Base-by-base conservation (phyloP, 1,284 basidiomycete species). In the Fomitopsis schrenkii region DNA sequence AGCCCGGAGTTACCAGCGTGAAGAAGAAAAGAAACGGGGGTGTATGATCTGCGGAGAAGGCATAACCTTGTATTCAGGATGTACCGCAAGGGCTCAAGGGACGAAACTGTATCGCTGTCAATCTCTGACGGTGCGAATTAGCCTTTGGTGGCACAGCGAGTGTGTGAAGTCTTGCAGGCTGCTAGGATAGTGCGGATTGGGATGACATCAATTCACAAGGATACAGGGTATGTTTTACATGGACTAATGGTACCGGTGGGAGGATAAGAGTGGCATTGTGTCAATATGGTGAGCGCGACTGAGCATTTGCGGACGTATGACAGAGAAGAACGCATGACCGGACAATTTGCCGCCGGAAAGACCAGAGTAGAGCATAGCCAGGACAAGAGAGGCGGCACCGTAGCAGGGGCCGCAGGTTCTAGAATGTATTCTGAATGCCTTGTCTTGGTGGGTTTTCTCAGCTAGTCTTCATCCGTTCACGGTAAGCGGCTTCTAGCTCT, bases 401-500 rank as follows among this genome's bases (percentile, higher is more conserved):
- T 17, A 40, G 22, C 38, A 19, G 56, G 42, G 2, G 28, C 30
- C 30, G 30, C 38, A 38, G 28, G 19, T 58, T 58, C 45, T 6
- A 38, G 40, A 36, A 22, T 14, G 42, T n/a, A 8, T 14, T 38
- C 22, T n/a, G 26, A 42, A 7, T 5, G 30, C 6, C 19, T 30
- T n/a, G 28, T n/a, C n/a, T n/a, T 57, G 42, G 50, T 15, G 28
- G 14, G 12, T 14, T 35, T 63, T 26, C 35, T 53, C 56, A 70
- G 45, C 59, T 67, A 54, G 65, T 66, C 52, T 70, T 71, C 64
- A 91, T 80, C 52, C 87, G 80, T 58, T 79, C 79, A 59, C 76
- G 75, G 73, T 90, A 91, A 30, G 85, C 79, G 26, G 75, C 74
- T 63, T 85, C 79, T 48, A 93, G 78, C 58, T 86, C 83, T 28